phyloP scores from a whole-genome alignment of 176 grass and related monocot genomes.

The Typha latifolia region DNA sequence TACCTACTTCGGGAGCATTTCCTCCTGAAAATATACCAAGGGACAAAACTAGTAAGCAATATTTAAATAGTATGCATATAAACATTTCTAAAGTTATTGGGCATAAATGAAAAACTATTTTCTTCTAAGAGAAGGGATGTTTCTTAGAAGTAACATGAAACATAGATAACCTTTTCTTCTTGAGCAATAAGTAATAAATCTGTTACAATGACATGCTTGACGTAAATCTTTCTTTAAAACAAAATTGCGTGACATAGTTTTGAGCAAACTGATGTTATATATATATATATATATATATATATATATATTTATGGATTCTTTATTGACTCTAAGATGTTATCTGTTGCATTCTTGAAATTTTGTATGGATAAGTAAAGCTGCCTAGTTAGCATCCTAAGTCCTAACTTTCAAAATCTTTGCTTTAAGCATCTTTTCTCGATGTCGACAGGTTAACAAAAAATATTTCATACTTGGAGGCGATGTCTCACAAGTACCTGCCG shows the following conservation, averaged over 20 bases:
- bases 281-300: too few species aligned
- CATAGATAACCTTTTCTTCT: too few species aligned
- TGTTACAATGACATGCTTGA: neutral
- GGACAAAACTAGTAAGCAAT: neutral
- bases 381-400: neutral
- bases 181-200: too few species aligned
- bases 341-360: neutral
- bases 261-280: neutral
- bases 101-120: too few species aligned
- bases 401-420: neutral
- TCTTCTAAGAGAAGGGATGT: too few species aligned
- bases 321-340: neutral
- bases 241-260: neutral
- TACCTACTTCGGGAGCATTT: constrained; percentile 16
- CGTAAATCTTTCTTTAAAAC: neutral
- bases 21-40: neutral
- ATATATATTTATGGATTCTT: neutral
- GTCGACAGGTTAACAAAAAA: neutral
- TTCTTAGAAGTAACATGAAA: too few species aligned
- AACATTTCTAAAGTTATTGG: too few species aligned
- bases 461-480: neutral
- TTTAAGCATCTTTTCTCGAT: constrained; percentile 2
- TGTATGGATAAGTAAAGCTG: neutral
- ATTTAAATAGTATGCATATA: neutral
- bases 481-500: neutral